These are phyloP conservation scores for Fagopyrum esculentum DNA, from an alignment of 148 eudicot species.

Conservation along the genomic window DNA sequence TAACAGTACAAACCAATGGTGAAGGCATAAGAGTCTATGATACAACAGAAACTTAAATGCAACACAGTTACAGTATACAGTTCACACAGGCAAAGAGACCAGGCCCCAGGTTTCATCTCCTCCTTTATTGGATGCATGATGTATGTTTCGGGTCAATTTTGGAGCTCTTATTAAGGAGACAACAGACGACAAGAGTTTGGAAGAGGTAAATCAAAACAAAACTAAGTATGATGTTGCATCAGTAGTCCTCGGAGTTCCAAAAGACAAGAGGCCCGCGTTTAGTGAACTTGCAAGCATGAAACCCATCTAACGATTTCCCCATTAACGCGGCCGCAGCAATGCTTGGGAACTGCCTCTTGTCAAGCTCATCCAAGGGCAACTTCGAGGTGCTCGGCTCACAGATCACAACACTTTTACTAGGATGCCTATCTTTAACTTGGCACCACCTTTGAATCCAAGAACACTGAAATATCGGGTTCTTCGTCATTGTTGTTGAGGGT, in stretches of 20 bases:
- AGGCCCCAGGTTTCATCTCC: neutral
- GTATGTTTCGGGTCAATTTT: neutral
- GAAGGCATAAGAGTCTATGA: neutral
- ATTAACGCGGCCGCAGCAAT: conserved; percentile 76
- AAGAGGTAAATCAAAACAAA: conserved; percentile 2
- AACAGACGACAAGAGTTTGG: neutral
- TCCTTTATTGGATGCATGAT: neutral
- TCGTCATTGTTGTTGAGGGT: conserved; percentile 9
- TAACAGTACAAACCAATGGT: no score
- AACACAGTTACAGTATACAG: neutral
- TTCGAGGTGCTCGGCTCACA: conserved; percentile 62
- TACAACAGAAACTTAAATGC: neutral
- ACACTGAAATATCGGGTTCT: conserved; percentile 30
- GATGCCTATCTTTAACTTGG: conserved; percentile 22
- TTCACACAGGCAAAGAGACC: neutral
- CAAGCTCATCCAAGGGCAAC: conserved; percentile 33
- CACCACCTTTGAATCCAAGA: conserved; percentile 89
- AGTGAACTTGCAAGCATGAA: conserved; percentile 44
- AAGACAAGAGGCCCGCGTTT: conserved; percentile 61
- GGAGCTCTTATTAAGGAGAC: neutral
- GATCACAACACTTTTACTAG: conserved; percentile 29
- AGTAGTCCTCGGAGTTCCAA: conserved; percentile 54
- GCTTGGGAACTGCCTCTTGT: conserved; percentile 70
- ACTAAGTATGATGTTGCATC: conserved; percentile 4
- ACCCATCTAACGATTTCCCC: conserved; percentile 74